Evolutionary conservation across 2,329 filamentous ascomycete species (phyloP).

Genomic region (Mariannaea elegans): DNA sequence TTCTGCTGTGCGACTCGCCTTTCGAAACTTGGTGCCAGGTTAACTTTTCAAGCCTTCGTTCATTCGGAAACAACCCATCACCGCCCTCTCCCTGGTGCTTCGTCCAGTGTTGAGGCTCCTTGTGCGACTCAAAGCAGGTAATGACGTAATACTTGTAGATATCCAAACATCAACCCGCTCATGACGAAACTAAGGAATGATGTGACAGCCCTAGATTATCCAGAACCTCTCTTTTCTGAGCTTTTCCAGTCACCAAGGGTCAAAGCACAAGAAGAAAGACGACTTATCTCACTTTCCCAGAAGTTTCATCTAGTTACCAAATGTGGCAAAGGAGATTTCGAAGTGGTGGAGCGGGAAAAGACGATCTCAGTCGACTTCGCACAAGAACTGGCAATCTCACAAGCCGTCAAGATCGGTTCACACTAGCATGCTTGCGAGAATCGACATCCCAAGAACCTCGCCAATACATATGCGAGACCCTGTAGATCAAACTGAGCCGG

Average conservation of each 20-base stretch:
- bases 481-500: conserved; percentile 13
- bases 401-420: neutral
- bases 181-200: too few species aligned
- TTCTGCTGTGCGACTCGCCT: conserved; percentile 2
- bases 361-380: neutral
- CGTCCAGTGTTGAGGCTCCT: too few species aligned
- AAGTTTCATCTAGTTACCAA: neutral
- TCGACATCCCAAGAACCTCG: neutral
- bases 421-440: neutral
- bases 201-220: too few species aligned
- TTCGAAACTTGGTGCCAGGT: conserved; percentile 1
- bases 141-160: too few species aligned
- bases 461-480: neutral
- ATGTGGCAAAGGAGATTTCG: neutral
- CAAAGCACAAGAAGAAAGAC: too few species aligned
- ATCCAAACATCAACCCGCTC: too few species aligned
- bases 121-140: too few species aligned
- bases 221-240: too few species aligned
- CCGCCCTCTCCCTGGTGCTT: neutral
- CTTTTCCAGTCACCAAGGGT: too few species aligned
- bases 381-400: neutral
- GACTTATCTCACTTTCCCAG: neutral
- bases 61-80: too few species aligned
- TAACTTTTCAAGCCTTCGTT: too few species aligned
- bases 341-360: neutral